These are phyloP conservation scores for Phtheirospermum japonicum DNA, from an alignment of 257 asterid genomes.

Conservation along the genomic window DNA sequence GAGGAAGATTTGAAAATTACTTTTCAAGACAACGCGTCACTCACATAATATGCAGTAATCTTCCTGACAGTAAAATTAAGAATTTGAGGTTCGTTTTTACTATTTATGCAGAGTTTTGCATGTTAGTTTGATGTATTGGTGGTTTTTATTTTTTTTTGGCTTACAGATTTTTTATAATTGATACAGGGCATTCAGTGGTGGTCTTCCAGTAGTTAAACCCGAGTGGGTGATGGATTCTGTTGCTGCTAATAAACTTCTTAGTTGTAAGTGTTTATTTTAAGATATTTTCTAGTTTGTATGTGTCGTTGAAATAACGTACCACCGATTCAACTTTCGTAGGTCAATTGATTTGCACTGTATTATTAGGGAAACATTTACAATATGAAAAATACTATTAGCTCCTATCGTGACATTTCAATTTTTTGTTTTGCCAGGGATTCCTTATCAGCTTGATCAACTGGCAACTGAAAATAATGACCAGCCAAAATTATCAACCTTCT, in stretches of 20 bases:
- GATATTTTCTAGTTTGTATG: conserved; percentile 5
- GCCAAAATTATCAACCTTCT: conserved; percentile 75
- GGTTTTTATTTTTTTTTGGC: conserved; percentile 21
- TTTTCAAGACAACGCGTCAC: conserved; percentile 84
- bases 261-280: conserved; percentile 54
- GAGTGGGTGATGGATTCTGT: conserved; percentile 86
- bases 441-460: conserved; percentile 88
- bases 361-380: conserved; percentile 2
- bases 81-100: conserved; percentile 64
- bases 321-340: conserved; percentile 10
- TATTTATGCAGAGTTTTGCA: conserved; percentile 15
- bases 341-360: conserved; percentile 19
- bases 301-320: neutral
- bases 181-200: conserved; percentile 87
- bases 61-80: conserved; percentile 92
- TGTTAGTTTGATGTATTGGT: conserved; percentile 19
- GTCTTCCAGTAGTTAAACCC: conserved; percentile 95
- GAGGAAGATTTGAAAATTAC: conserved; percentile 86
- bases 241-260: conserved; percentile 78
- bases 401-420: conserved; percentile 16
- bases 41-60: conserved; percentile 92
- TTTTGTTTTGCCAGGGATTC: conserved; percentile 57
- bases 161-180: conserved; percentile 22
- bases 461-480: conserved; percentile 60
- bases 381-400: conserved; percentile 16